These are phyloP conservation scores for Phyllosticta citrichinensis DNA, from an alignment of 2,329 filamentous ascomycete genomes.

Conservation along the genomic window DNA sequence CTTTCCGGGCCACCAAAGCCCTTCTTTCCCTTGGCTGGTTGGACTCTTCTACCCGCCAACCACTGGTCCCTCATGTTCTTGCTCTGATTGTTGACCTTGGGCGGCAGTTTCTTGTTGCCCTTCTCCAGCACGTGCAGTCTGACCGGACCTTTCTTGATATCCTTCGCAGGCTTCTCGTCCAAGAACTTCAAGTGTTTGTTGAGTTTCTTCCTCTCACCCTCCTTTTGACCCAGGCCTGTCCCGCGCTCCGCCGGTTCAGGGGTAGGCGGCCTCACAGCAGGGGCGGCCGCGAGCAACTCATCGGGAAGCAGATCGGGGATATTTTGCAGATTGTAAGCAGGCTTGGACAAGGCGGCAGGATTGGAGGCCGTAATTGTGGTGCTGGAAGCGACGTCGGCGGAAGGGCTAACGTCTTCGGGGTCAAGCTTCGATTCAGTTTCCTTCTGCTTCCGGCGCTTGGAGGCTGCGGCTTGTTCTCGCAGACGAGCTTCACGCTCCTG, in stretches of 20 bases:
- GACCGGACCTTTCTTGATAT: slow-evolving; percentile 39
- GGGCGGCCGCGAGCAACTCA: slow-evolving; percentile 40
- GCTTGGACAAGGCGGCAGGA: slow-evolving; percentile 3
- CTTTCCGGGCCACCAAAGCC: slow-evolving; percentile 18
- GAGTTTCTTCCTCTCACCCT: slow-evolving; percentile 31
- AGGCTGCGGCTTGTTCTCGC: slow-evolving; percentile 12
- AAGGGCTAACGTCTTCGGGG: slow-evolving; percentile 10
- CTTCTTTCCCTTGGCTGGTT: slow-evolving; percentile 15
- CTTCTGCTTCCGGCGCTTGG: slow-evolving; percentile 18
- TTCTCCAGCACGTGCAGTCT: slow-evolving; percentile 40
- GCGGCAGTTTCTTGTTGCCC: slow-evolving; percentile 31
- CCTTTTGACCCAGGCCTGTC: slow-evolving; percentile 21
- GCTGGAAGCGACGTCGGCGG: slow-evolving; percentile 5
- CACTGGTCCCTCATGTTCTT: slow-evolving; percentile 29
- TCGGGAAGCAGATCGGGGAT: slow-evolving; percentile 43
- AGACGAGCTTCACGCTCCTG: slow-evolving; percentile 23
- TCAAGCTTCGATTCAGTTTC: slow-evolving; percentile 18
- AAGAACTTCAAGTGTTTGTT: slow-evolving; percentile 40
- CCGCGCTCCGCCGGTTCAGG: slow-evolving; percentile 23
- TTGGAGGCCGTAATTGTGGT: slow-evolving; percentile 8
- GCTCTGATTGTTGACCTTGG: slow-evolving; percentile 34
- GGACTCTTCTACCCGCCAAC: slow-evolving; percentile 31
- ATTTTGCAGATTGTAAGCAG: slow-evolving; percentile 21
- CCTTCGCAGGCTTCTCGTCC: slow-evolving; percentile 39
- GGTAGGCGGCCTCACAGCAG: slow-evolving; percentile 34